A percentile compares a stretch with the other conserved stretches of the same genome.
Conservation (phyloP, 208 protist species). For the Wallacemonas sp. region DNA sequence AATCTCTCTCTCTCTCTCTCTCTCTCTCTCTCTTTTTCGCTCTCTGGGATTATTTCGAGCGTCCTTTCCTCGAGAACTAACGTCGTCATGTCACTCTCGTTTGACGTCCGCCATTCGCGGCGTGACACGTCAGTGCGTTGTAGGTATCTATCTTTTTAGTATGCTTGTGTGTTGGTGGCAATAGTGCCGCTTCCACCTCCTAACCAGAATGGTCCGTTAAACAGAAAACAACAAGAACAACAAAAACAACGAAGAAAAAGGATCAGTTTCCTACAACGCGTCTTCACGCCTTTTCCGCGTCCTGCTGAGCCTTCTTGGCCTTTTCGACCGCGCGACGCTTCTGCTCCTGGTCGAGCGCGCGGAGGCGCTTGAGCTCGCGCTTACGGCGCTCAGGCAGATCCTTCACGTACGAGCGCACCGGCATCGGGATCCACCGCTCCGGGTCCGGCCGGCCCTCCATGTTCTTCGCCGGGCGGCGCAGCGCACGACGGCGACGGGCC, state of each 20-base stretch:
- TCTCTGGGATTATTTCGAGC: no score
- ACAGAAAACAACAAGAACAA: conserved; percentile 30
- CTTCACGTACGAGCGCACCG: conserved; percentile 81
- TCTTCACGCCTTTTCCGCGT: not conserved
- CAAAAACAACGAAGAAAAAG: conserved; percentile 3
- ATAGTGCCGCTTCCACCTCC: no score
- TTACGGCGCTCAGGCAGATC: conserved; percentile 80
- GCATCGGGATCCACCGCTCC: conserved; percentile 87
- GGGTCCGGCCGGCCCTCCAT: conserved; percentile 74
- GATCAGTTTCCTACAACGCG: no score
- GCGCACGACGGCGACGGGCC: conserved; percentile 33
- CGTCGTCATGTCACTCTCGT: no score
- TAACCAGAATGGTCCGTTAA: not conserved
- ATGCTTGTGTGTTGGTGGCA: no score
- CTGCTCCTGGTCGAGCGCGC: conserved; percentile 83
- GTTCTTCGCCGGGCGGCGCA: conserved; percentile 69
- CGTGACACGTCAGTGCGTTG: no score
- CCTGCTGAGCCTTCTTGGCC: conserved; percentile 18
- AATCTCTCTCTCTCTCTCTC: no score
- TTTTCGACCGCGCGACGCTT: conserved; percentile 61
- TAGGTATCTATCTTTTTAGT: no score
- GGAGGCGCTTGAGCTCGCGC: conserved; percentile 79
- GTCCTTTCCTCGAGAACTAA: no score
- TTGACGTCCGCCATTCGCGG: no score
- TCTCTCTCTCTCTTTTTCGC: no score